Evolutionary conservation across 306 rosid genomes (phyloP).

Genomic region (Luffa aegyptiaca): DNA sequence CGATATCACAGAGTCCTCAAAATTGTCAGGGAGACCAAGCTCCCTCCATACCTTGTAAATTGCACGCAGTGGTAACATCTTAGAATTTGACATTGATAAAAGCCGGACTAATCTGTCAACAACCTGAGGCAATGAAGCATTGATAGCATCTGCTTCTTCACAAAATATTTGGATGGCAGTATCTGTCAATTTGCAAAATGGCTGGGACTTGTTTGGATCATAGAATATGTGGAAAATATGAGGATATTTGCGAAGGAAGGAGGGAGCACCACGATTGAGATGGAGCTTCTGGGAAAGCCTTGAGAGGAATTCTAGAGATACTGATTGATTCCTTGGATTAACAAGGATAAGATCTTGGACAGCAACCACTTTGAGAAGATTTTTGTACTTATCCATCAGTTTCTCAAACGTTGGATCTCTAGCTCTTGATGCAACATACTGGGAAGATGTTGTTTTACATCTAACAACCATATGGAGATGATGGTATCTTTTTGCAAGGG

Average conservation of each 20-base stretch:
- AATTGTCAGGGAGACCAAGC: constrained; percentile 90
- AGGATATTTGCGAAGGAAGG: constrained; percentile 77
- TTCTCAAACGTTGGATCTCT: constrained; percentile 93
- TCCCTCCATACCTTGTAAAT: constrained; percentile 83
- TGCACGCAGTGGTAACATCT: constrained; percentile 69
- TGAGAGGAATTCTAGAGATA: constrained; percentile 69
- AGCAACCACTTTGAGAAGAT: constrained; percentile 63
- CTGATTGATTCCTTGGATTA: constrained; percentile 44
- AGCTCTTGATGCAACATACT: constrained; percentile 60
- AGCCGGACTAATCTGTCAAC: constrained; percentile 60
- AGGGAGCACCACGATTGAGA: constrained; percentile 62
- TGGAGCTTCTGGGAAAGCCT: constrained; percentile 79
- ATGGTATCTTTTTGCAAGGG: not conserved
- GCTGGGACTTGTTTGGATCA: constrained; percentile 50
- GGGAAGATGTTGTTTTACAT: constrained; percentile 54
- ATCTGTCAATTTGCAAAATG: constrained; percentile 54
- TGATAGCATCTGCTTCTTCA: constrained; percentile 49
- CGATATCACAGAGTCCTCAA: constrained; percentile 63
- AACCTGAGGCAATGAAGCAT: constrained; percentile 47
- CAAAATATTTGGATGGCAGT: constrained; percentile 35
- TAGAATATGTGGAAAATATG: constrained; percentile 65
- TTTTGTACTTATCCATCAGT: constrained; percentile 73
- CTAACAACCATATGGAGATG: constrained; percentile 24
- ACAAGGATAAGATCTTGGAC: constrained; percentile 84
- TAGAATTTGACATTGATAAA: constrained; percentile 59